Evolutionary conservation across 148 eudicot genomes (phyloP), one percentile per base, ranked within the genome.

Genomic region (Vaccinium darrowii): DNA sequence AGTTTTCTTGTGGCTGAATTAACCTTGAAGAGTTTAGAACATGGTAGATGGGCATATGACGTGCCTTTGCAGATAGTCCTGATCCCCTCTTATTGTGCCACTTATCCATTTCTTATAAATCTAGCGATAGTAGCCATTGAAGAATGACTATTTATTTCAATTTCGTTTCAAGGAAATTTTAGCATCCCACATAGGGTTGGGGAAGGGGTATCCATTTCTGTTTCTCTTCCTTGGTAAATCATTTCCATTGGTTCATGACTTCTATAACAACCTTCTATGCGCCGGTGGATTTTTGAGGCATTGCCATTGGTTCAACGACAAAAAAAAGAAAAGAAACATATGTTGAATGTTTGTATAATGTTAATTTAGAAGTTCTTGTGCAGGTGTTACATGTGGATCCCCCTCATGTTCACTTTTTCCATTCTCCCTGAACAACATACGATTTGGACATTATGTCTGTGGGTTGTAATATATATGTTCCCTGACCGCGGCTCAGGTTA

Each of bases 11-110:
- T 63, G 79, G 30, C 53, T 49, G 23, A 76, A 76, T 47, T 47
- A 21, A 43, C 21, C 53, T 76, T 76, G 23, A 19, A n/a, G 19
- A 76, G 54, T 43, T 76, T 76, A 76, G 54, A 76, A 49, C 3
- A 27, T 47, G 54, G 27, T 47, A 49, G 79, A 39, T 39, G 23
- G 50, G 11, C 14, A 76, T 50, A 14, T n/a, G 27, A 12, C 11
- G 33, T 76, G 25, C 57, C 1, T 76, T 43, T 76, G 25, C 15
- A 10, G 30, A 76, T 50, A 50, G 30, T 33, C 27, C 53, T 76
- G 69, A n/a, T 49, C 79, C 57, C n/a, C 33, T 76, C 33, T 76
- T 23, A 21, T 76, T 76, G 79, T 76, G 79, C 79, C 79, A 50
- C 27, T 50, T 52, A 47, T 23, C 79, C 12, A 74, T 74, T 74